Percentiles rank a stretch among this genome's conserved stretches.
Conservation (phyloP, 2,329 filamentous ascomycete species). For the Fusarium newnesense region DNA sequence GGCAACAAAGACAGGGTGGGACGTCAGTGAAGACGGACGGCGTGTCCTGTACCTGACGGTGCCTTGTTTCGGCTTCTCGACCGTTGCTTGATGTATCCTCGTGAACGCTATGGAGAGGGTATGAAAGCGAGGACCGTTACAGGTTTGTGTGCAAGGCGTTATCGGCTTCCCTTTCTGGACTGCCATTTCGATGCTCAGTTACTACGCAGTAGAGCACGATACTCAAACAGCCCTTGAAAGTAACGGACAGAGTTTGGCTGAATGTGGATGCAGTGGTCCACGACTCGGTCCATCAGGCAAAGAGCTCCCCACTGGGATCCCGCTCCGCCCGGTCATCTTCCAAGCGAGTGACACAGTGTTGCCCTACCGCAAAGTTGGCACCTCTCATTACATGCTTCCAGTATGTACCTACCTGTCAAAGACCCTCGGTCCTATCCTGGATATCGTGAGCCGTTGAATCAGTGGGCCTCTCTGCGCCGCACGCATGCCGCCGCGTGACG, state of each 20-base stretch:
- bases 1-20: constrained; percentile 27
- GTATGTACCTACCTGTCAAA: constrained; percentile 6
- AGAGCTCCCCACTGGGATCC: constrained; percentile 19
- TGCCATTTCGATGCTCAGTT: constrained; percentile 24
- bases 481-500: constrained; percentile 43
- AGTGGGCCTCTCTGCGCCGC: constrained; percentile 43
- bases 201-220: neutral
- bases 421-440: constrained; percentile 29
- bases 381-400: neutral
- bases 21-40: constrained; percentile 37
- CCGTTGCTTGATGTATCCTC: constrained; percentile 24
- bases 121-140: constrained; percentile 26
- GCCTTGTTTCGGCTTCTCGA: constrained; percentile 29
- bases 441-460: constrained; percentile 37
- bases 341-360: constrained; percentile 38
- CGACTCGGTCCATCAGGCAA: constrained; percentile 32
- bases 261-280: constrained; percentile 23
- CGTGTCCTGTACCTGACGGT: constrained; percentile 28
- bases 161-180: constrained; percentile 17
- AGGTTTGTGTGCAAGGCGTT: constrained; percentile 29
- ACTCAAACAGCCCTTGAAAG: constrained; percentile 15
- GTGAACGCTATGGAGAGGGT: constrained; percentile 1
- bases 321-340: constrained; percentile 25
- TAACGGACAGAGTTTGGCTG: constrained; percentile 12
- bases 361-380: constrained; percentile 27